Percentiles rank a stretch among this genome's conserved stretches.
These are phyloP conservation scores for Aureobasidium sp. DNA, from an alignment of 2,329 filamentous ascomycete species.

Conservation along the genomic window DNA sequence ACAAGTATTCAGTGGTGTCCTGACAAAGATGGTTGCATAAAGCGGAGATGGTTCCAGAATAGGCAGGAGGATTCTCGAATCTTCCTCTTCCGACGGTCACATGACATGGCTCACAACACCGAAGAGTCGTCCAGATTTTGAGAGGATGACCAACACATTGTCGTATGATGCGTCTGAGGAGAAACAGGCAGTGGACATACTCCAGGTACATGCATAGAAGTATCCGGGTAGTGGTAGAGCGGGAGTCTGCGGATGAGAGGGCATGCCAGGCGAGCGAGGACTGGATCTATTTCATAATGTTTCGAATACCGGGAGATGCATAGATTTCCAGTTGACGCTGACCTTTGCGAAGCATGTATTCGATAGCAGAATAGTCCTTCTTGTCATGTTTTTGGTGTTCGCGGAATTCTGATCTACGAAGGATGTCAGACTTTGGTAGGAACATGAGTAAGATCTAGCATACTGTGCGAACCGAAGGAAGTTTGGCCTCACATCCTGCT, in stretches of 20 bases:
- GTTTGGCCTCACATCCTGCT: slow-evolving; percentile 19
- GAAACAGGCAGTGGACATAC: background rate
- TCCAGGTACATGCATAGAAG: too few relatives aligned
- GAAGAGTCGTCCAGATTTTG: background rate
- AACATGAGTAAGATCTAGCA: background rate
- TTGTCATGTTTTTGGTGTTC: slow-evolving; percentile 57
- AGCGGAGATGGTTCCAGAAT: slow-evolving; percentile 29
- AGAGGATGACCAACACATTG: background rate
- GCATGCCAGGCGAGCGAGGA: background rate
- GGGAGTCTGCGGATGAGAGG: too few relatives aligned
- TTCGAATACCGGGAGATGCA: slow-evolving; percentile 67
- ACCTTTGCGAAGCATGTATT: slow-evolving; percentile 77
- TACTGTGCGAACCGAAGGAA: slow-evolving; percentile 24
- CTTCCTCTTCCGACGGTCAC: background rate
- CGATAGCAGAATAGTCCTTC: slow-evolving; percentile 78
- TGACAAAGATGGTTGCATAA: slow-evolving; percentile 17
- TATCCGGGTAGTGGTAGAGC: too few relatives aligned
- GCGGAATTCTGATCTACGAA: slow-evolving; percentile 65
- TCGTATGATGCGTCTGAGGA: background rate
- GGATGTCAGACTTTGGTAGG: background rate
- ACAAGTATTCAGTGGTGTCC: too few relatives aligned
- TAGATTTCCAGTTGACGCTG: slow-evolving; percentile 74
- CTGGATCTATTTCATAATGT: slow-evolving; percentile 41
- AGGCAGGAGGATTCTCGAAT: slow-evolving; percentile 16
- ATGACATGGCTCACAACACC: background rate